Percentiles rank a stretch among this genome's conserved stretches.
These are phyloP conservation scores for Colletotrichum tanaceti DNA, from an alignment of 2,329 filamentous ascomycete genomes.

Conservation along the genomic window DNA sequence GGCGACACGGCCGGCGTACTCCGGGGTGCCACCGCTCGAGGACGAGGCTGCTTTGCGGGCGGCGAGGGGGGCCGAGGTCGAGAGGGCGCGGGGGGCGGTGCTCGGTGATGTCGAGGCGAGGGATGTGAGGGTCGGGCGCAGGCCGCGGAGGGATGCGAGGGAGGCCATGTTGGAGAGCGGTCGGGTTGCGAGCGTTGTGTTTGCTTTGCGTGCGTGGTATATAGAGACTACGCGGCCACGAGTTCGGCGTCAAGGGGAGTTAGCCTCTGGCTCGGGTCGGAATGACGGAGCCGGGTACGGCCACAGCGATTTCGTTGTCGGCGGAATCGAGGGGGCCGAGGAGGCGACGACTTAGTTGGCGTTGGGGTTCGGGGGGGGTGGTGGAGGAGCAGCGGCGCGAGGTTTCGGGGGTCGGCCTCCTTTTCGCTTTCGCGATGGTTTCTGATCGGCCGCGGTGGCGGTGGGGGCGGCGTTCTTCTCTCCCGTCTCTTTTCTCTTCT, in stretches of 20 bases:
- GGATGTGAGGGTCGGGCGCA: constrained; percentile 46
- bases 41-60: constrained; percentile 44
- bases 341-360: not conserved
- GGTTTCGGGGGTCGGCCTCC: not conserved
- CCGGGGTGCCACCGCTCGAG: constrained; percentile 47
- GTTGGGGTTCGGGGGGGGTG: not conserved
- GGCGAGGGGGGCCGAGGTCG: constrained; percentile 44
- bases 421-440: constrained; percentile 1
- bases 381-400: not conserved
- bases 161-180: constrained; percentile 11
- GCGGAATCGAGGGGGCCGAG: constrained; percentile 8
- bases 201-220: not conserved
- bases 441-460: no score
- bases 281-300: not conserved
- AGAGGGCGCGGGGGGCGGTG: constrained; percentile 43
- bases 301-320: not conserved
- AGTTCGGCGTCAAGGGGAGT: not conserved
- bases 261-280: not conserved
- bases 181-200: not conserved
- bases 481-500: not conserved
- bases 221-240: not conserved
- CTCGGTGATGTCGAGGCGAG: constrained; percentile 25
- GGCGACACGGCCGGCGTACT: constrained; percentile 56
- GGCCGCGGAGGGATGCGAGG: constrained; percentile 45
- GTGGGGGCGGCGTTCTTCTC: not conserved